Conservation (phyloP, 2,329 filamentous ascomycete species). For the Nemania serpens region DNA sequence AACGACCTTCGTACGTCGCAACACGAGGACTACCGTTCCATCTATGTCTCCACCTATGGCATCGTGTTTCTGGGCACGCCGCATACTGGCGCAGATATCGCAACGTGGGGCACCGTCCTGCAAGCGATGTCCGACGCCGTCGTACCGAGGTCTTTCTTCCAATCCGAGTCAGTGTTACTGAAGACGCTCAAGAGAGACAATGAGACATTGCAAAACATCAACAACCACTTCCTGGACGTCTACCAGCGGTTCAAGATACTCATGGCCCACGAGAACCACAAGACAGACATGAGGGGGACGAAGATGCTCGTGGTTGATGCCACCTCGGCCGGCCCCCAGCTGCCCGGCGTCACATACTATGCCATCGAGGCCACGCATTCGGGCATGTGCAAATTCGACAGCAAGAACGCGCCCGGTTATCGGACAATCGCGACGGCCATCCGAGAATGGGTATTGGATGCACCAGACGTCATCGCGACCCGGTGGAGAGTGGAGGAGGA, state of each 20-base stretch:
- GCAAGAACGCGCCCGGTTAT: slow-evolving; percentile 68
- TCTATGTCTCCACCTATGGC: slow-evolving; percentile 76
- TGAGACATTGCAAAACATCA: slow-evolving; percentile 75
- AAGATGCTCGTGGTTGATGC: slow-evolving; percentile 70
- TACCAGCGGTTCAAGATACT: slow-evolving; percentile 73
- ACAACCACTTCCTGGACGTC: slow-evolving; percentile 72
- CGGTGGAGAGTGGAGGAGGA: slow-evolving; percentile 67
- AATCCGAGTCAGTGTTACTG: slow-evolving; percentile 69
- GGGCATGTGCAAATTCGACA: slow-evolving; percentile 51
- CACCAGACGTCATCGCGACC: slow-evolving; percentile 56
- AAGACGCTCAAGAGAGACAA: slow-evolving; percentile 74
- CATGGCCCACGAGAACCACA: slow-evolving; percentile 77
- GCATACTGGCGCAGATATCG: slow-evolving; percentile 70
- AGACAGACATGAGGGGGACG: slow-evolving; percentile 69
- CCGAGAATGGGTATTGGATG: slow-evolving; percentile 57
- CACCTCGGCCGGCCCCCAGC: slow-evolving; percentile 68
- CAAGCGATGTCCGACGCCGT: slow-evolving; percentile 70
- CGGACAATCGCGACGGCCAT: slow-evolving; percentile 55
- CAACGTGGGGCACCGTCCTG: slow-evolving; percentile 69
- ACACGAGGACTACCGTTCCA: slow-evolving; percentile 67
- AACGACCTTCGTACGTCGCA: slow-evolving; percentile 63
- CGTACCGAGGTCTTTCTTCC: slow-evolving; percentile 68
- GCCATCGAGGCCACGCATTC: slow-evolving; percentile 57
- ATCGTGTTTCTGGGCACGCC: slow-evolving; percentile 79
- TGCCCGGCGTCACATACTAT: slow-evolving; percentile 72